These are phyloP conservation scores for Bonia amplexicaulis DNA, from an alignment of 176 grass and related monocot species.

Conservation along the genomic window DNA sequence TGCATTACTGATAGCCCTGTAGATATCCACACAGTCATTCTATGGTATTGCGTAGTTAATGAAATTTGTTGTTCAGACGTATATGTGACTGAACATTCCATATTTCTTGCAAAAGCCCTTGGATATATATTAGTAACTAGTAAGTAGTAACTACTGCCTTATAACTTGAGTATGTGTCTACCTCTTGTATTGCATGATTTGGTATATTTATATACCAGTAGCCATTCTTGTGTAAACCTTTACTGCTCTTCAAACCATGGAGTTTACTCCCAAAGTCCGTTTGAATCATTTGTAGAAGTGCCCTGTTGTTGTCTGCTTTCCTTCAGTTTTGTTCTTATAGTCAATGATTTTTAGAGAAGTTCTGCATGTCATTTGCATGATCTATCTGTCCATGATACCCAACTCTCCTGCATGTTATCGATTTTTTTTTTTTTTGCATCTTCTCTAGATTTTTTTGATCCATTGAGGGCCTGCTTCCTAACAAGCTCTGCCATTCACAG, in stretches of 20 bases:
- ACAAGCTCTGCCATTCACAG: conserved; percentile 16
- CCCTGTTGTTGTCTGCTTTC: background rate
- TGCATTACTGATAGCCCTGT: background rate
- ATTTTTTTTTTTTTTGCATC: too few species aligned
- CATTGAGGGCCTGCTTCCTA: background rate
- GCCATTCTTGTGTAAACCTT: background rate
- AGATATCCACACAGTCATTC: background rate
- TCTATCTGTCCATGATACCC: background rate
- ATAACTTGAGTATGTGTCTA: background rate
- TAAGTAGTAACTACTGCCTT: background rate
- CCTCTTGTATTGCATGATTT: background rate
- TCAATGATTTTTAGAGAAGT: background rate
- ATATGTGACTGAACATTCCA: background rate
- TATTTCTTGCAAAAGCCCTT: background rate
- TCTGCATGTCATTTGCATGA: background rate
- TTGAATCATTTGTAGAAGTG: background rate
- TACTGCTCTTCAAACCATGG: background rate
- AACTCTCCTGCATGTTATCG: background rate
- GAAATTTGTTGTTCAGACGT: background rate
- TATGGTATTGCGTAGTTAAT: background rate
- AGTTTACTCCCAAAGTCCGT: background rate
- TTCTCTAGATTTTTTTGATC: background rate
- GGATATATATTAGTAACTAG: background rate
- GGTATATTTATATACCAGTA: background rate
- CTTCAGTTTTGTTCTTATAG: background rate